These are phyloP conservation scores for Lathyrus aphaca DNA, from an alignment of 306 rosid species.

Conservation along the genomic window DNA sequence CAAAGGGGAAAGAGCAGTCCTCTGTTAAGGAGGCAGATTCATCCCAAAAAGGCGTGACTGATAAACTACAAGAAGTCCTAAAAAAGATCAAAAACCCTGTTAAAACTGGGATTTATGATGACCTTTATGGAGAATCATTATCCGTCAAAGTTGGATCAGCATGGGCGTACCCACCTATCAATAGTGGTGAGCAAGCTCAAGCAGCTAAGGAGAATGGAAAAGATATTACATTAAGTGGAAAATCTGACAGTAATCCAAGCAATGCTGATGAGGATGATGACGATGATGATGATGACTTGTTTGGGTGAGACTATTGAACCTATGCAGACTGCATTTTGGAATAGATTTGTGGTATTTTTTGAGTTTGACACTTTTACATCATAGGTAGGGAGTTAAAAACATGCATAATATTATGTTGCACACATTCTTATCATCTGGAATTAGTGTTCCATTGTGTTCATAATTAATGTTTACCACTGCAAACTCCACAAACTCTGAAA, in stretches of 20 bases:
- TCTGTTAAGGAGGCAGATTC: constrained; percentile 57
- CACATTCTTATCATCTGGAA: constrained; percentile 42
- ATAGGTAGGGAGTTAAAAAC: constrained; percentile 44
- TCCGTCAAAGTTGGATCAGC: constrained; percentile 85
- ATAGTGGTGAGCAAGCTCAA: constrained; percentile 48
- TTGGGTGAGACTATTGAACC: constrained; percentile 70
- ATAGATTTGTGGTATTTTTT: constrained; percentile 37
- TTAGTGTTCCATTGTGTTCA: constrained; percentile 45
- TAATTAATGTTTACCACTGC: constrained; percentile 41
- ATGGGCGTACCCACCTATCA: constrained; percentile 77
- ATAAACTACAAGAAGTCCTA: constrained; percentile 85
- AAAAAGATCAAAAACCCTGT: constrained; percentile 73
- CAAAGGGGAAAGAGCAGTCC: constrained; percentile 85
- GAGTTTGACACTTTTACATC: constrained; percentile 39
- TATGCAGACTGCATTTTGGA: constrained; percentile 37
- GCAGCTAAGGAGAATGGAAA: constrained; percentile 50
- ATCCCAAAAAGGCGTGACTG: constrained; percentile 85
- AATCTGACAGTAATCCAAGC: constrained; percentile 53
- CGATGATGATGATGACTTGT: constrained; percentile 90
- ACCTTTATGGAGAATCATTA: constrained; percentile 85
- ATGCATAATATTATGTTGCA: constrained; percentile 39
- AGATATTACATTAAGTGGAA: constrained; percentile 48
- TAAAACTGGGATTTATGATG: constrained; percentile 81
- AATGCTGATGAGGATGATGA: constrained; percentile 59
- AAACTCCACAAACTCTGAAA: constrained; percentile 38